Conservation (phyloP, 148 eudicot genomes). For the Persicaria maculosa region DNA sequence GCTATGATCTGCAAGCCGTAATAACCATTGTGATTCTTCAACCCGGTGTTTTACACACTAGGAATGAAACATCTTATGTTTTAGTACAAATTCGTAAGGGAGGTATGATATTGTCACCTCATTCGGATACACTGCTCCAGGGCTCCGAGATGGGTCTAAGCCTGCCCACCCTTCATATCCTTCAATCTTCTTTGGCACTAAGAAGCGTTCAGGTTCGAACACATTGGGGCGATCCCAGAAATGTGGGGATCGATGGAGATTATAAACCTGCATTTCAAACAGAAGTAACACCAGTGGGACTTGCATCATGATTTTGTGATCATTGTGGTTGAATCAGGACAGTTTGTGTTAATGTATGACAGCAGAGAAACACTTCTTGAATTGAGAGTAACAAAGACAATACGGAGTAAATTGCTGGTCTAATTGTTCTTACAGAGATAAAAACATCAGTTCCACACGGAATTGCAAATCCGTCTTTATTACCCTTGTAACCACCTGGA, state of each 20-base stretch:
- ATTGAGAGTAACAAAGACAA: background rate
- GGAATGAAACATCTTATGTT: background rate
- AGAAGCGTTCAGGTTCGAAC: slow-evolving; percentile 89
- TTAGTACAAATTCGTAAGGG: background rate
- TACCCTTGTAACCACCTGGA: slow-evolving; percentile 80
- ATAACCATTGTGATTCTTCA: slow-evolving; percentile 12
- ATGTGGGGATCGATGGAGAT: slow-evolving; percentile 95
- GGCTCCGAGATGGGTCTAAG: slow-evolving; percentile 90
- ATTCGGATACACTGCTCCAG: slow-evolving; percentile 95
- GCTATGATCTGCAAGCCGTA: slow-evolving; percentile 48
- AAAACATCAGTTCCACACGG: slow-evolving; percentile 92
- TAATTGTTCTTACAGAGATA: slow-evolving; percentile 54
- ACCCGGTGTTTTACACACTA: background rate
- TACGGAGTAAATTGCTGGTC: background rate
- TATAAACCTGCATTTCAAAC: slow-evolving; percentile 53
- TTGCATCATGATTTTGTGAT: background rate
- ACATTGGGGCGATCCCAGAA: slow-evolving; percentile 88
- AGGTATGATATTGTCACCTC: slow-evolving; percentile 40
- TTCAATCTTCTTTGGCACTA: slow-evolving; percentile 39
- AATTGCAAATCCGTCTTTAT: slow-evolving; percentile 66
- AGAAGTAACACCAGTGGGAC: background rate
- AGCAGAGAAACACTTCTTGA: background rate
- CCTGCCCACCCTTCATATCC: slow-evolving; percentile 91
- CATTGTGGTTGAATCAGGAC: background rate
- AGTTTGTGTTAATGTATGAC: background rate